Evolutionary conservation across 2,329 filamentous ascomycete species (phyloP), one percentile per base, ranked within the genome.

Genomic region (Aspergillus thermomutatus): DNA sequence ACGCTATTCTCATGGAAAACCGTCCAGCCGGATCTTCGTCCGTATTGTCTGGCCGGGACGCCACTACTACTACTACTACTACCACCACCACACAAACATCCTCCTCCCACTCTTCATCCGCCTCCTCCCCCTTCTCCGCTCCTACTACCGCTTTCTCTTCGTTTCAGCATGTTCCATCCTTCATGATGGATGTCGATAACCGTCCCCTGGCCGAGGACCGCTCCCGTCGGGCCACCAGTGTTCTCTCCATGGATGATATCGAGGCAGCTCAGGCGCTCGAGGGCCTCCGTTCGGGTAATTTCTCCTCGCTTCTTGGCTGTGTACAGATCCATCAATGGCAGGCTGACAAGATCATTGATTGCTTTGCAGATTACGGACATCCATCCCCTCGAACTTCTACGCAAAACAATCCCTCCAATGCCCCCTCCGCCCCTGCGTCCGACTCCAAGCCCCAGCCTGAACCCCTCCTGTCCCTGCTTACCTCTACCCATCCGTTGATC

Each of bases 401-500:
- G 59, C 71, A 73, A 65, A 67, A 67, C 56, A 57, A 66, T 54
- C 64, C 65, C 56, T 61, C 64, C 55, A 57, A 17, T 14, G 5
- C 10, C 21, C 6, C 65, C 69, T 68, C 62, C 66, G 72, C 60
- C 55, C 70, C 60, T 11, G 56, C 69, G 57, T 65, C 72, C 74
- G 46, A 76, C 27, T 76, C 80, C 1, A 64, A 63, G 50, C 75
- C 80, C 14, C 82, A 88, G 43, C 82, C 86, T 5, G 92, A 97
- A 72, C 94, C 92, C 1, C 81, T 97, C 5, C 80, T 97, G 3
- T 90, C 91, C 4, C 84, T 97, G 1, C 83, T 97, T 23, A 95
- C 92, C 0, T 92, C 91, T 2, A 90, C 90, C 1, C 92, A 97
- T 69, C 93, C 93, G 0, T 80, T 95, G 59, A 83, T 97, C 17